Base-by-base conservation (phyloP, 768 basidiomycete species). In the Dacryopinax spathularia region DNA sequence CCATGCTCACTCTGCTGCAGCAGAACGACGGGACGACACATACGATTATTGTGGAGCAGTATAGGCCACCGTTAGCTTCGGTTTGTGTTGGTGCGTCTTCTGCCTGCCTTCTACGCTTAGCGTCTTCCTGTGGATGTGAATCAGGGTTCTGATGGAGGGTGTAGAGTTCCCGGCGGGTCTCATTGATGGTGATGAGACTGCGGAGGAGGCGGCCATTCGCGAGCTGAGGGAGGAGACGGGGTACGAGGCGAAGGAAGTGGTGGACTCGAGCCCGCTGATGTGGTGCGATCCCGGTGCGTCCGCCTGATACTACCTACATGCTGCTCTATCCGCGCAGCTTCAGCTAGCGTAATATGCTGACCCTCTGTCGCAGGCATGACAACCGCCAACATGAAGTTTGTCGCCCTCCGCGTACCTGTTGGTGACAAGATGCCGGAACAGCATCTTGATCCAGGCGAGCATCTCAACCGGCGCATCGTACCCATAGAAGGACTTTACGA, bases 201-300 rank as follows among this genome's bases (percentile, higher is more conserved):
- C 90, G 0, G 89, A 88, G 73, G 75, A 81, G 18, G 82, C 91
- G 1, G 94, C 93, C 0, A 79, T 92, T 35, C 83, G 95, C 22
- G 95, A 98, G 72, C 80, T 98, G 15, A 80, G 85, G 69, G 95
- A 98, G 75, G 95, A 98, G 73, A 96, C 94, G 1, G 94, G 94
- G 3, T 95, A 83, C 74, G 83, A 80, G 61, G 87, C 86, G 1
- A 76, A 80, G 60, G 72, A 78, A 60, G 78, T 93, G 33, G 69
- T 87, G 33, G 82, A 90, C 65, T 76, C 80, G 1, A 83, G 84
- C 6, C 83, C 85, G 2, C 68, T 84, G 25, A 70, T 86, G 27
- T 86, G 87, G 34, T 76, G 73, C 65, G 88, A 91, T 71, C 88
- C 89, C 66, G 90, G 88, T 88, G 39, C 60, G 22, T 37, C 20